Evolutionary conservation across 257 asterid species (phyloP).

Genomic region (Vinca minor): DNA sequence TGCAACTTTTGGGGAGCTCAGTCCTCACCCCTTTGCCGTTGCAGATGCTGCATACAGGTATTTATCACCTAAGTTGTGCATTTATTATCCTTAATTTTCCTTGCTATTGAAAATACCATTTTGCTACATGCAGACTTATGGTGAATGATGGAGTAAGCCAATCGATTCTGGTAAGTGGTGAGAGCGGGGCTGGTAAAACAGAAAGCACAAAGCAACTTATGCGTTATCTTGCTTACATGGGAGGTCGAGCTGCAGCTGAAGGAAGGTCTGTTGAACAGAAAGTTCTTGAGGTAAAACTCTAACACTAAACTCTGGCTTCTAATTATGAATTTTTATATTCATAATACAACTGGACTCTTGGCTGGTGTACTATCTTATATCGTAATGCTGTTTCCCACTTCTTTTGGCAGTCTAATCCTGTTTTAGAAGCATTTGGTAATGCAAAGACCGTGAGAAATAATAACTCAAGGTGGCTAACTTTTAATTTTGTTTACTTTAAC

Average conservation of each 20-base stretch:
- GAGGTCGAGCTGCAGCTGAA: slow-evolving; percentile 78
- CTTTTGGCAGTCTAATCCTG: slow-evolving; percentile 86
- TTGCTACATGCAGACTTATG: slow-evolving; percentile 67
- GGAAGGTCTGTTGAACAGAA: slow-evolving; percentile 95
- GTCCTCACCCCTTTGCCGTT: slow-evolving; percentile 98
- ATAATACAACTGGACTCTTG: neutral
- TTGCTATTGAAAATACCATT: slow-evolving; percentile 3
- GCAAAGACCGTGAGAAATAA: slow-evolving; percentile 98
- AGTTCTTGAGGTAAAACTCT: slow-evolving; percentile 80
- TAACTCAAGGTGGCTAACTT: slow-evolving; percentile 65
- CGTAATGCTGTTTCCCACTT: neutral
- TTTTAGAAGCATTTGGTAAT: slow-evolving; percentile 98
- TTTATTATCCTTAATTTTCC: neutral
- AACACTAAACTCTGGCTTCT: slow-evolving; percentile 1
- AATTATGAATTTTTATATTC: neutral
- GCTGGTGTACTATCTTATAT: neutral
- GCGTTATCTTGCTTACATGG: slow-evolving; percentile 99
- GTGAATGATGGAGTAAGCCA: slow-evolving; percentile 87
- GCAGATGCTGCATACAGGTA: slow-evolving; percentile 99
- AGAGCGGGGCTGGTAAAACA: slow-evolving; percentile 99
- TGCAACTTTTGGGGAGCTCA: slow-evolving; percentile 39
- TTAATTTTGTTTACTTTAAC: neutral
- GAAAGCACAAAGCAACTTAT: slow-evolving; percentile 94
- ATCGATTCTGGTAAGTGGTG: slow-evolving; percentile 97
- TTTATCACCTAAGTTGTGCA: slow-evolving; percentile 10